These are phyloP conservation scores for Calonectria hawksworthii DNA, from an alignment of 2,329 filamentous ascomycete species.

Conservation along the genomic window DNA sequence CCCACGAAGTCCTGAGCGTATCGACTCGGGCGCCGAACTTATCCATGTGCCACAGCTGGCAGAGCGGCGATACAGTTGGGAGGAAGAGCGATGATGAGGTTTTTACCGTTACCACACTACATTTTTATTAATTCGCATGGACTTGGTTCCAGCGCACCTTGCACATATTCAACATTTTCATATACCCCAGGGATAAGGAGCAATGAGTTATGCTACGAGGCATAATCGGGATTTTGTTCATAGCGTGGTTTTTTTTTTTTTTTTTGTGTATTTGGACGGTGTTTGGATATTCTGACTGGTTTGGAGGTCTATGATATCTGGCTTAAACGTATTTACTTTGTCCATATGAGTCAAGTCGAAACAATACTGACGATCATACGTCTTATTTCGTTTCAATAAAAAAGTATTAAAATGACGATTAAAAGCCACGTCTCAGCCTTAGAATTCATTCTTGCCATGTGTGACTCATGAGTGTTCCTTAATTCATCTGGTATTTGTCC, in stretches of 20 bases:
- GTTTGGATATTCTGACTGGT: background rate
- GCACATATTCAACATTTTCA: constrained; percentile 10
- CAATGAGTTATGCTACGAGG: constrained; percentile 1
- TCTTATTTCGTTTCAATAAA: background rate
- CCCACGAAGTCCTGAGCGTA: constrained; percentile 55
- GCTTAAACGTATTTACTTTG: constrained; percentile 10
- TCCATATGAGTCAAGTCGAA: background rate
- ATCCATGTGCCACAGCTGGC: constrained; percentile 67
- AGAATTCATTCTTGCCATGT: background rate
- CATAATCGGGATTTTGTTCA: constrained; percentile 3
- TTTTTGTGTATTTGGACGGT: background rate
- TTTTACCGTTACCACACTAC: constrained; percentile 4
- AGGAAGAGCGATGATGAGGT: constrained; percentile 50
- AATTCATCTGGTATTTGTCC: background rate
- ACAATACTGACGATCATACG: background rate
- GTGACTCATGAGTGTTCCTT: background rate
- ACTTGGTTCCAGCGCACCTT: background rate
- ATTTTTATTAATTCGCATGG: constrained; percentile 7
- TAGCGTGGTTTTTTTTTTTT: constrained; percentile 7
- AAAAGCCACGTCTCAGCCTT: background rate
- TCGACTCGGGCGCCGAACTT: constrained; percentile 60
- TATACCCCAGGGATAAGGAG: constrained; percentile 19
- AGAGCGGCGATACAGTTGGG: constrained; percentile 66
- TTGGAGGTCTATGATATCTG: background rate
- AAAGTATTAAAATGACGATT: background rate